Base-by-base conservation (phyloP, 2,329 filamentous ascomycete genomes). In the Cryphonectria naterciae region DNA sequence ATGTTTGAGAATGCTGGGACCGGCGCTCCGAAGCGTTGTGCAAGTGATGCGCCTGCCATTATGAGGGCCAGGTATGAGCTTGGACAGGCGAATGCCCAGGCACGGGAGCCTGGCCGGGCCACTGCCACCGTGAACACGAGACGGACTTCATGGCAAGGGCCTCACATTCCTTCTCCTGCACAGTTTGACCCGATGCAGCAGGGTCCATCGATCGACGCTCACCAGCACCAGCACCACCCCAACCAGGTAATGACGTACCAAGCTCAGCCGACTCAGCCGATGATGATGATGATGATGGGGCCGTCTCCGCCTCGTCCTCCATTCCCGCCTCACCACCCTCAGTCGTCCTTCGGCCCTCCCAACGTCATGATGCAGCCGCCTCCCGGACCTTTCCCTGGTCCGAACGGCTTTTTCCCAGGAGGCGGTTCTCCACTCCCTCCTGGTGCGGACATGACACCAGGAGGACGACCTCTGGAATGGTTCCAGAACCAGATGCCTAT, bases 401-500 rank as follows among this genome's bases (percentile, higher is more conserved):
- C 39, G 4, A 41, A 64, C 19, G 39, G n/a, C 22, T 68, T 72
- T 15, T 22, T 56, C 5, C 61, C 65, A 7, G 25, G 49, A 13
- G 35, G 41, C 17, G 25, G 13, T 15, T 58, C 37, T 8, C 43
- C 37, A 6, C n/a, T 32, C 25, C 41, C 37, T 39, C 22, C 56
- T 43, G 61, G 25, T n/a, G 22, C 43, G 39, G n/a, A 28, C 15
- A 46, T 68, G 65, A 35, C 35, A 19, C 52, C 46, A 11, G 61
- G 56, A 43, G 65, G 65, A 41, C 41, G 52, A 19, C 64, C 41
- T 4, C 41, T 61, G 46, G 49, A 35, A 17, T 17, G n/a, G 1
- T 72, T 63, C 28, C 70, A 68, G 61, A 49, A 63, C 43, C 70
- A 70, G 28, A 63, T 65, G 61, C 54, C 62, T 41, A 43, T 39